Evolutionary conservation across 2,329 filamentous ascomycete genomes (phyloP), one percentile per base, ranked within the genome.

Genomic region (Ophiostoma perfectum): DNA sequence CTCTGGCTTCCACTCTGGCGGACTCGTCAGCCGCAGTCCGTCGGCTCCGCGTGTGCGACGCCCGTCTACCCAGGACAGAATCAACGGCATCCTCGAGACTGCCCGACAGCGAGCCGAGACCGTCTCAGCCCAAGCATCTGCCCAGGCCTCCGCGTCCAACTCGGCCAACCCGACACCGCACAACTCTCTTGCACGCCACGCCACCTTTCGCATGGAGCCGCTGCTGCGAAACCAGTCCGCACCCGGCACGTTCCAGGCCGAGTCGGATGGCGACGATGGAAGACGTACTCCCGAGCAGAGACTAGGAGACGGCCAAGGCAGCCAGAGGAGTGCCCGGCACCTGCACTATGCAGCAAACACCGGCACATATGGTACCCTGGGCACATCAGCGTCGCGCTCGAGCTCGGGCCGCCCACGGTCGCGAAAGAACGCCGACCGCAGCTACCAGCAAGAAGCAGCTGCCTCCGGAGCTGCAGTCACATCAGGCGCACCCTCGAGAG

Each of bases 41-140:
- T 70, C 66, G 2, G 52, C 44, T 27, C 67, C 67, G 58, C 67
- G 70, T 18, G 60, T 66, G n/a, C 68, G 74, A 39, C 72, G 74
- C 47, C 72, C 66, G 71, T 75, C 76, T 12, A 74, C 75, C 6
- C 74, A 75, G 66, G 75, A 76, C 41, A 74, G 76, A 11, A 73
- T 78, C 60, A 71, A 75, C 67, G 73, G 73, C 11, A 78, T 78
- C 62, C 72, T 78, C 18, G 73, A 77, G 75, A 72, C 70, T 12
- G 75, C 74, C 62, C 74, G 73, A 65, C 72, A 74, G 55, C 75
- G 75, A 45, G 75, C 76, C 70, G 74, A 76, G 45, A 71, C 70
- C 38, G 69, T 72, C 8, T 38, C 66, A 6, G 58, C 41, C 49
- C 16, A 62, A 27, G 41, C 52, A 16, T 38, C 63, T 11, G 7